These are phyloP conservation scores for Aureobasidium namibiae DNA, from an alignment of 2,329 filamentous ascomycete species.

Conservation along the genomic window DNA sequence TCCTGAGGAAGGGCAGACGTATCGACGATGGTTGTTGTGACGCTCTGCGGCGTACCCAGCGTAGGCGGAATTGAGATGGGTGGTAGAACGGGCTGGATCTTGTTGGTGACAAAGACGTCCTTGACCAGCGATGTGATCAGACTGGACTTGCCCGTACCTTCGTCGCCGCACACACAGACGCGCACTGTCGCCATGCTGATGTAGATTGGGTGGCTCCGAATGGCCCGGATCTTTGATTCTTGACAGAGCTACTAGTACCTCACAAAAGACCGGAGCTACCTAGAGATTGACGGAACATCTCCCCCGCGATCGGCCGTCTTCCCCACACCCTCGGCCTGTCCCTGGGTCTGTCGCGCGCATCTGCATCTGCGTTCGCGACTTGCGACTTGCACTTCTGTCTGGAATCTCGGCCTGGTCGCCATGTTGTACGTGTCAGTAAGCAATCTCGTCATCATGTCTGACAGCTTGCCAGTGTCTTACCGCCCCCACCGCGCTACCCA, in stretches of 20 bases:
- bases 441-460: background rate
- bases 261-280: no score
- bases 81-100: constrained; percentile 89
- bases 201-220: no score
- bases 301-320: background rate
- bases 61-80: constrained; percentile 92
- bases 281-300: background rate
- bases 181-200: constrained; percentile 50
- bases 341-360: background rate
- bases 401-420: no score
- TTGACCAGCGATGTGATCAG: constrained; percentile 79
- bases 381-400: background rate
- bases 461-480: constrained; percentile 56
- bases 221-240: no score
- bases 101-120: constrained; percentile 89
- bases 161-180: constrained; percentile 93
- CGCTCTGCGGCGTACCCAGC: constrained; percentile 89
- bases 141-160: constrained; percentile 88
- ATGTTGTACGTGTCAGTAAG: background rate
- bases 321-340: background rate
- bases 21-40: constrained; percentile 95
- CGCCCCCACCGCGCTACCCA: constrained; percentile 79
- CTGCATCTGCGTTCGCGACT: background rate
- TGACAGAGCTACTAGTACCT: no score
- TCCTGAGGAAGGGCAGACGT: constrained; percentile 94